phyloP scores from a whole-genome alignment of 768 basidiomycete genomes.

The Agaricus blazei region DNA sequence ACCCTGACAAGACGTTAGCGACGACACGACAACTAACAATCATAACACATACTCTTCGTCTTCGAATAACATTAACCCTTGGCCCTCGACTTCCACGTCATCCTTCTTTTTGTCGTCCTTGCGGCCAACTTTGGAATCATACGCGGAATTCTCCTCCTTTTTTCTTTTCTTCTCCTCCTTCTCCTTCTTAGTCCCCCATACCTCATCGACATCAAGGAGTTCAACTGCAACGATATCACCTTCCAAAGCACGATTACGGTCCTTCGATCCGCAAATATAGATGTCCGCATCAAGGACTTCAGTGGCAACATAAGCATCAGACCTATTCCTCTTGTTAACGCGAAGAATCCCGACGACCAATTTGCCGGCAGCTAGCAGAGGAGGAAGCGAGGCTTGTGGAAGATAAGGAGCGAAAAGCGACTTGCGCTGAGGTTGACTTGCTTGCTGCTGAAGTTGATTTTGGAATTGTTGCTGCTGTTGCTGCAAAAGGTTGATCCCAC shows the following conservation, averaged over 20 bases:
- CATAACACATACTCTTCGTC: constrained; percentile 77
- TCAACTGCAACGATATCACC: constrained; percentile 99
- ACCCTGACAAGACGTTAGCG: constrained; percentile 46
- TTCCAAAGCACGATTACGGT: constrained; percentile 96
- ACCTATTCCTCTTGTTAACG: constrained; percentile 97
- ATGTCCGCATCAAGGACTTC: constrained; percentile 98
- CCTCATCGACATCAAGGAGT: constrained; percentile 95
- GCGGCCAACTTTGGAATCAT: constrained; percentile 73
- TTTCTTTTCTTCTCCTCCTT: constrained; percentile 99
- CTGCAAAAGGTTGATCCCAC: constrained; percentile 80
- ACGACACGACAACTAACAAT: neutral
- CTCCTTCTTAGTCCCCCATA: constrained; percentile 99
- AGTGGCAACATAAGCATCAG: constrained; percentile 97
- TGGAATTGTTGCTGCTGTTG: constrained; percentile 96
- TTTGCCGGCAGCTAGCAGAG: constrained; percentile 94
- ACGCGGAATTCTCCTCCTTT: constrained; percentile 98
- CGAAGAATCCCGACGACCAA: constrained; percentile 95
- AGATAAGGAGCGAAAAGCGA: constrained; percentile 98
- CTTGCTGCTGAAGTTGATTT: constrained; percentile 91
- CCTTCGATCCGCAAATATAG: constrained; percentile 98
- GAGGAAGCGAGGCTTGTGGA: constrained; percentile 95
- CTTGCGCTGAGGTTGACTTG: constrained; percentile 91
- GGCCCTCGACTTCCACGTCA: constrained; percentile 98
- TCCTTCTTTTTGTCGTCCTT: constrained; percentile 99
- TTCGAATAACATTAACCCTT: constrained; percentile 93